phyloP scores from a whole-genome alignment of 2,329 filamentous ascomycete genomes.

The Venturia pyrina region DNA sequence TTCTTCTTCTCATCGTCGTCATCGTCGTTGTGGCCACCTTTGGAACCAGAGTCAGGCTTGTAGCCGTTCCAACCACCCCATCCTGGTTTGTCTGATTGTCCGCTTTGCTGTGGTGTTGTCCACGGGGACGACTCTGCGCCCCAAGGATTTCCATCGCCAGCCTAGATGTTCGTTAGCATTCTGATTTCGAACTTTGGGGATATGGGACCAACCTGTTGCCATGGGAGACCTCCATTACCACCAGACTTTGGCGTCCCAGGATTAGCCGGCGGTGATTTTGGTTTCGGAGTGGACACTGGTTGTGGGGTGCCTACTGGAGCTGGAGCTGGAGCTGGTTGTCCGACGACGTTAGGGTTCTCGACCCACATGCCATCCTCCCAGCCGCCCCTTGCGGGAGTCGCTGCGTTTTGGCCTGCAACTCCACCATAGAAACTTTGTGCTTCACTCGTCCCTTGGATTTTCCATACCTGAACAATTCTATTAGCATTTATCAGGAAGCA shows the following conservation, averaged over 20 bases:
- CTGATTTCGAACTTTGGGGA: neutral
- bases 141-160: neutral
- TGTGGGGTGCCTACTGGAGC: neutral
- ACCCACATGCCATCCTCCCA: slow-evolving; percentile 8
- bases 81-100: neutral
- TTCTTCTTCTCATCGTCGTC: neutral
- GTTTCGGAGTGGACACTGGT: neutral
- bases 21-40: neutral
- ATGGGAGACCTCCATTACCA: neutral
- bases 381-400: neutral
- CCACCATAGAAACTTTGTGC: neutral
- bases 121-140: neutral
- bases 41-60: neutral
- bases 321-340: neutral
- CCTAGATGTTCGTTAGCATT: neutral
- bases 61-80: neutral
- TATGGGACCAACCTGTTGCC: neutral
- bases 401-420: neutral
- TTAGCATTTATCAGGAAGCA: neutral
- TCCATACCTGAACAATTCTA: slow-evolving; percentile 7
- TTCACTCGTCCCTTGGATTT: neutral
- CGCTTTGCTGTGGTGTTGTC: neutral
- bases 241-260: neutral
- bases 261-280: neutral
- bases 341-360: neutral